Evolutionary conservation across 352 stramenopile species (phyloP), one percentile per base, ranked within the genome.

Genomic region (Pythium aristosporum): DNA sequence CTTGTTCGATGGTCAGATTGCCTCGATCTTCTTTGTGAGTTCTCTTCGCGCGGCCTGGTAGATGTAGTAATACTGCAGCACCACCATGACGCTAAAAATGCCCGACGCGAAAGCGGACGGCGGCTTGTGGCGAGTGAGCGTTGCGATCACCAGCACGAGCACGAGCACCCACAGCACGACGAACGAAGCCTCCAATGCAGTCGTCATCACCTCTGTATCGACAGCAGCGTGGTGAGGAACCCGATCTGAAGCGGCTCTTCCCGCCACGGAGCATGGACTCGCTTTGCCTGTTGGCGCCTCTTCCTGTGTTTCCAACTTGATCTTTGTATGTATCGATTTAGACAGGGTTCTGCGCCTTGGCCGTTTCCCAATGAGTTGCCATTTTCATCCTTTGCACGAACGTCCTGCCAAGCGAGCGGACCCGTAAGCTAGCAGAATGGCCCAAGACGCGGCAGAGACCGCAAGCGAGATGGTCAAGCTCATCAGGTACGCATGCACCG

Each of bases 381-480:
- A 49, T 49, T 57, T 46, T 10, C 13, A 46, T 46, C 39, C 13
- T 46, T 46, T 42, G 1, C 37, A 11, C 37, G 15, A 16, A 7
- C 37, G 3, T 42, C 37, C 25, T 30, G 25, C 25, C 25, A 5
- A 30, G 25, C 25, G 25, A 30, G 25, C 25, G 25, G 25, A 30
- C 25, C 25, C 25, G 25, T 30, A 30, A 30, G 25, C 25, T 5
- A 30, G 25, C 5, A 30, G n/a, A 36, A 89, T 90, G 83, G 74
- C 77, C 18, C 68, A 89, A 30, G 77, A 89, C 69, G 72, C 51
- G 43, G 69, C 57, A 23, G 79, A 86, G 42, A 53, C 49, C 25
- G 52, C 71, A 49, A 68, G 78, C 34, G 84, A 92, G 53, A 92
- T 92, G 84, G 72, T 92, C 49, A 92, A 92, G 70, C 78, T 92